Conservation (phyloP, 768 basidiomycete genomes). For the Tylopilus rubrobrunneus region DNA sequence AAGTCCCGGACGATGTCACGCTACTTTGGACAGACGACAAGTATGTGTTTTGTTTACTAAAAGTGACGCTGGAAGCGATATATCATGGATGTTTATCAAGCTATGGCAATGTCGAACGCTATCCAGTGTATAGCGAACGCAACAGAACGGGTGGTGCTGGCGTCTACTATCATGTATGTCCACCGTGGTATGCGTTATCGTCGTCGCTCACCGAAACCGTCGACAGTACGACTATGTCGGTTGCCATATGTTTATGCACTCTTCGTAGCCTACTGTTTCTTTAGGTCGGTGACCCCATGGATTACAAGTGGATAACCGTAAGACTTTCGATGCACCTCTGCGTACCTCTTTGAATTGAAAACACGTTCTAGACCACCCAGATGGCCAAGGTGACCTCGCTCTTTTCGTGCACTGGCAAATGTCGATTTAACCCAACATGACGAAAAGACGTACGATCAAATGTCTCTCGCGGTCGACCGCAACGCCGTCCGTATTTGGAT, state of each 20-base stretch:
- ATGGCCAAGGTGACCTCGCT: not conserved
- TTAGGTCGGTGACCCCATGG: not conserved
- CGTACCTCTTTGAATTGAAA: not conserved
- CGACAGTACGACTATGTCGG: not conserved
- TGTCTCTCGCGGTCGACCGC: slow-evolving; percentile 28
- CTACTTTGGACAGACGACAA: not conserved
- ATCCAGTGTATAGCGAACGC: not conserved
- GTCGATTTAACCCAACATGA: not conserved
- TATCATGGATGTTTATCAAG: not conserved
- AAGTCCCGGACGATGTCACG: not conserved
- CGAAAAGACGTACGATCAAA: not conserved
- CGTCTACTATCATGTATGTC: not conserved
- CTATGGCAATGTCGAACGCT: not conserved
- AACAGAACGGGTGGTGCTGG: slow-evolving; percentile 1
- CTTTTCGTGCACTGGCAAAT: not conserved
- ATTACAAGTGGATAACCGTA: not conserved
- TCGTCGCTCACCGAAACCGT: not conserved
- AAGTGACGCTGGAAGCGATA: not conserved
- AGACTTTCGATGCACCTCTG: not conserved
- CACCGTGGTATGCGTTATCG: not conserved
- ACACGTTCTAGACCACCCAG: not conserved
- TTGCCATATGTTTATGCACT: not conserved
- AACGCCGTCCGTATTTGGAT: not conserved
- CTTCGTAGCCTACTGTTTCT: not conserved
- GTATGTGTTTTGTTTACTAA: not conserved